Evolutionary conservation across 129 eudicot species (phyloP), one percentile per base, ranked within the genome.

Genomic region (Ambrosia trifida): DNA sequence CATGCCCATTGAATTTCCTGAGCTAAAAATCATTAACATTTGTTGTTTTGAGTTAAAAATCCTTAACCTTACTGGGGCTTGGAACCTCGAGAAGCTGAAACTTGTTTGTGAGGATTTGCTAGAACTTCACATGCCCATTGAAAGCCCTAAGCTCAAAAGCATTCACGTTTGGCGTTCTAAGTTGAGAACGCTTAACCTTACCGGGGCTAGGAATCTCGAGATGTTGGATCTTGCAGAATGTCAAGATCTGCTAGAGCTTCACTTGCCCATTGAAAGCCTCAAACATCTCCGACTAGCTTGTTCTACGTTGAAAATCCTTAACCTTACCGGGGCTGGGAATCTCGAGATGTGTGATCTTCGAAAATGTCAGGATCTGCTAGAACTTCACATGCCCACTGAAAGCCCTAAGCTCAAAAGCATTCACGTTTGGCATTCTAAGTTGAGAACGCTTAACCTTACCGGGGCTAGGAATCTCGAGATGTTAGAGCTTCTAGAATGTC

Each of bases 131-230:
- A 49, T 49, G 56, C 56, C 56, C 5, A 5, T 16, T 49, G 56
- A 49, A 49, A 49, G 16, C n/a, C 16, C 1, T 49, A 14, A 49
- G 56, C 24, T 49, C 1, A 49, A 49, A n/a, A 1, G 3, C 56
- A 16, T 49, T 49, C 1, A 51, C 3, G 32, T 51, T n/a, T 4
- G 1, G 10, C 0, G 1, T 16, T 32, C 47, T 16, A n/a, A 33
- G 4, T 1, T 69, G 33, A 33, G 57, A 61, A 51, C 43, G 47
- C 43, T 69, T 51, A 44, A 69, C 43, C 73, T 69, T 69, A 12
- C 9, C 4, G 8, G 10, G 12, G 11, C 73, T 50, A 11, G 4
- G 8, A 69, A 69, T 33, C 46, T 69, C 17, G 62, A 69, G 33
- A 69, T 0, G 12, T 35, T 50, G 28, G 7, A 6, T 49, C 56